A percentile compares a stretch with the other conserved stretches of the same genome.
These are phyloP conservation scores for Alternaria rosae DNA, from an alignment of 2,329 filamentous ascomycete species.

Conservation along the genomic window DNA sequence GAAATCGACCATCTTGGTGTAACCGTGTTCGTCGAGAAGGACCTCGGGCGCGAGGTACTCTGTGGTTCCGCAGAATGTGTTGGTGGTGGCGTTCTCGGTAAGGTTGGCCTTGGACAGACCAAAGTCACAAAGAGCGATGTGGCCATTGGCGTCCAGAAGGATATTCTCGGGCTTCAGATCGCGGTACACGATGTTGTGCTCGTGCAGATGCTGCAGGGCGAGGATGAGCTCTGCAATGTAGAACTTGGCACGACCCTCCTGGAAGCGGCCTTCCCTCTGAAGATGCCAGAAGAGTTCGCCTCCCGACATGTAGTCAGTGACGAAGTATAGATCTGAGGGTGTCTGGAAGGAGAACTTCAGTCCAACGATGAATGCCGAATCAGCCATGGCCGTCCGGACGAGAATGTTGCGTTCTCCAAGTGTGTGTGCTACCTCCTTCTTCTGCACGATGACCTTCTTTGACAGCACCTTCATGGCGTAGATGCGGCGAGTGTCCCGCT, in stretches of 20 bases:
- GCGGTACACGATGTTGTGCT: slow-evolving; percentile 97
- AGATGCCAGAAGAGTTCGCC: slow-evolving; percentile 99
- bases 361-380: slow-evolving; percentile 97
- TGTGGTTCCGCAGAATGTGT: slow-evolving; percentile 98
- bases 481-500: slow-evolving; percentile 93
- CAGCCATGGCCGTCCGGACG: slow-evolving; percentile 91
- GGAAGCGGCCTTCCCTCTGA: slow-evolving; percentile 95
- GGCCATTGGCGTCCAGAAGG: slow-evolving; percentile 92
- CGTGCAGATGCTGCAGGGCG: slow-evolving; percentile 91
- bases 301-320: slow-evolving; percentile 99
- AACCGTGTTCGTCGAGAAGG: slow-evolving; percentile 91
- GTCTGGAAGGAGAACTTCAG: slow-evolving; percentile 99
- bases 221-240: slow-evolving; percentile 98
- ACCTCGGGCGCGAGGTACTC: slow-evolving; percentile 98
- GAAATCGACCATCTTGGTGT: slow-evolving; percentile 99
- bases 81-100: slow-evolving; percentile 96
- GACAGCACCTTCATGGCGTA: slow-evolving; percentile 99
- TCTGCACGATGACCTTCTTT: slow-evolving; percentile 99
- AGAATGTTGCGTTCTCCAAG: slow-evolving; percentile 97
- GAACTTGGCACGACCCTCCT: slow-evolving; percentile 94
- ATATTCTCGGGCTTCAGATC: slow-evolving; percentile 99
- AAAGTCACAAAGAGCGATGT: slow-evolving; percentile 97
- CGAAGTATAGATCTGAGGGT: slow-evolving; percentile 93
- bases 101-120: slow-evolving; percentile 97
- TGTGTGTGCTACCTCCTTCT: slow-evolving; percentile 98